A percentile compares a stretch with the other conserved stretches of the same genome.
Evolutionary conservation across 2,329 filamentous ascomycete species (phyloP).

Genomic region (Didymella keratinophila): DNA sequence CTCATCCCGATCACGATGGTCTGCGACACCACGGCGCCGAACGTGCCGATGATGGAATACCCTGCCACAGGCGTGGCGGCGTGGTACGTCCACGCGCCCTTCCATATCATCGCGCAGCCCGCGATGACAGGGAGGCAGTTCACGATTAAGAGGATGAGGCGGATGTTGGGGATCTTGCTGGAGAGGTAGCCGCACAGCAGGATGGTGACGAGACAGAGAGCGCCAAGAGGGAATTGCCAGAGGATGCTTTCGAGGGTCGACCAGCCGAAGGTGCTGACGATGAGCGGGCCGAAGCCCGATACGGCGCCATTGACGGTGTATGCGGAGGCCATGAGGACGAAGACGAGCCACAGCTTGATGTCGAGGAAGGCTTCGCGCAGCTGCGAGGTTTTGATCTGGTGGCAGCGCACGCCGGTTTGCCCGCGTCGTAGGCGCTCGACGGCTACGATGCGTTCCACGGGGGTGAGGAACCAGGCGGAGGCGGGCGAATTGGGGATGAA

Average conservation of each 20-base stretch:
- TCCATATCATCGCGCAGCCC: constrained; percentile 79
- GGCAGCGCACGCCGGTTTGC: constrained; percentile 61
- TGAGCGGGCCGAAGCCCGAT: constrained; percentile 49
- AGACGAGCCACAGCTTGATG: constrained; percentile 53
- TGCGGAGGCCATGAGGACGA: constrained; percentile 55
- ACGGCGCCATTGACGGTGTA: constrained; percentile 65
- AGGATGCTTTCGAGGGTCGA: constrained; percentile 48
- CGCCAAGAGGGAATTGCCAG: constrained; percentile 78
- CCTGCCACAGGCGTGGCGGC: constrained; percentile 72
- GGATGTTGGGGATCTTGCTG: constrained; percentile 66
- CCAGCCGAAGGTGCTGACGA: constrained; percentile 55
- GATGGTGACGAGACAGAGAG: constrained; percentile 71
- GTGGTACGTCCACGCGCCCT: constrained; percentile 67
- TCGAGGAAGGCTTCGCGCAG: constrained; percentile 58
- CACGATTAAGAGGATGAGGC: constrained; percentile 69
- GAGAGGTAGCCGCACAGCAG: constrained; percentile 71
- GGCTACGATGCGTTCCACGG: constrained; percentile 66
- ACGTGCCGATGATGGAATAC: constrained; percentile 76
- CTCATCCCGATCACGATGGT: constrained; percentile 66
- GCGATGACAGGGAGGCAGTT: constrained; percentile 78
- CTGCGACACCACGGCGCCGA: constrained; percentile 73
- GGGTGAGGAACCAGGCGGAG: constrained; percentile 72
- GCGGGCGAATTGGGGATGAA: constrained; percentile 71
- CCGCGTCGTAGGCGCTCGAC: constrained; percentile 57
- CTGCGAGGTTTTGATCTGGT: constrained; percentile 62